phyloP scores from a whole-genome alignment of 2,329 filamentous ascomycete genomes.

The Aspergillus fijiensis region DNA sequence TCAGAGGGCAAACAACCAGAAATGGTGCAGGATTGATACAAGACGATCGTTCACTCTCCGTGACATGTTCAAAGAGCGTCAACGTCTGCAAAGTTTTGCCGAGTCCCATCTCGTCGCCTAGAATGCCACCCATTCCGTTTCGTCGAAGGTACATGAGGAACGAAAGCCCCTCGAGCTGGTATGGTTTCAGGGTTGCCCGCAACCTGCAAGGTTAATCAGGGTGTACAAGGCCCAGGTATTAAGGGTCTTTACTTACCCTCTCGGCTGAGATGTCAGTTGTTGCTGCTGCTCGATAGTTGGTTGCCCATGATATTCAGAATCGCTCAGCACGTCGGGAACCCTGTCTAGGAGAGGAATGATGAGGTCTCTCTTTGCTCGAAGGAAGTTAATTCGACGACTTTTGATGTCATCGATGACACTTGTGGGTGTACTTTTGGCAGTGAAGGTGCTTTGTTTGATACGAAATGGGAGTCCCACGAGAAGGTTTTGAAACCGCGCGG shows the following conservation, averaged over 20 bases:
- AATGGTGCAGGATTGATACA: slow-evolving; percentile 9
- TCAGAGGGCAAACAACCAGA: slow-evolving; percentile 52
- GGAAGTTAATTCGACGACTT: background rate
- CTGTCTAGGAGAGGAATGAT: background rate
- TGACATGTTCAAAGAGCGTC: slow-evolving; percentile 50
- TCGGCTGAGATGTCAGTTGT: background rate
- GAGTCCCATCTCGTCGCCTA: slow-evolving; percentile 33
- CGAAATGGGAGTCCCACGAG: background rate
- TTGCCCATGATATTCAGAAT: background rate
- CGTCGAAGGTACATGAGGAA: slow-evolving; percentile 45
- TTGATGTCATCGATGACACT: background rate
- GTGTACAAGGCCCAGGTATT: slow-evolving; percentile 22
- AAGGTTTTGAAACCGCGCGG: background rate
- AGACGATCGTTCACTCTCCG: slow-evolving; percentile 32
- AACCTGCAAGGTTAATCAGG: background rate
- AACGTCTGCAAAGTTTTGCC: slow-evolving; percentile 32
- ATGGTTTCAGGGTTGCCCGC: slow-evolving; percentile 52
- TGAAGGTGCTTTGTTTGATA: background rate
- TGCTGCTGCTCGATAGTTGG: background rate
- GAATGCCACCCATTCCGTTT: slow-evolving; percentile 29
- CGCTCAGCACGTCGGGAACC: background rate
- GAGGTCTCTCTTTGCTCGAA: background rate
- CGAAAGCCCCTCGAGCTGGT: slow-evolving; percentile 52
- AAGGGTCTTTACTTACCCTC: slow-evolving; percentile 3
- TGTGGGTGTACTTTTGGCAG: background rate